Percentiles rank a stretch among this genome's conserved stretches.
Evolutionary conservation across 1,139 yeast species (phyloP).

Genomic region (Blastobotrys proliferans): DNA sequence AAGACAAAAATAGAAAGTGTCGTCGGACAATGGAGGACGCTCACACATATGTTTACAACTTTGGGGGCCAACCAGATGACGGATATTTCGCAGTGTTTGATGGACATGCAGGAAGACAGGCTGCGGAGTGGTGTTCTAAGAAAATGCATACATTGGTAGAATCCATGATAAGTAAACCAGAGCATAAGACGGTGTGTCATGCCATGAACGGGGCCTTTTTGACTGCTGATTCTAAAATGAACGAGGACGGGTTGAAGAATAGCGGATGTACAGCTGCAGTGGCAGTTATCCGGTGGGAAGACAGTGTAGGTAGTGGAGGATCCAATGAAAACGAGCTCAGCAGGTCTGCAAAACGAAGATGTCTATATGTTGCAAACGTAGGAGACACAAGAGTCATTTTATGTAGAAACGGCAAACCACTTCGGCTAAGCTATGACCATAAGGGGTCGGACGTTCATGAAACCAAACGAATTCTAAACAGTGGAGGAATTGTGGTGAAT

Average conservation of each 20-base stretch:
- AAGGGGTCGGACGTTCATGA: conserved; percentile 84
- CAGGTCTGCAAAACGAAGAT: conserved; percentile 14
- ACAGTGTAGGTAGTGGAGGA: neutral
- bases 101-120: conserved; percentile 95
- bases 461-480: conserved; percentile 63
- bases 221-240: conserved; percentile 69
- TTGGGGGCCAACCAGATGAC: conserved; percentile 84
- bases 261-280: conserved; percentile 96
- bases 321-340: neutral
- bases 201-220: conserved; percentile 47
- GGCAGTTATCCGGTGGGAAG: conserved; percentile 85
- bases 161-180: conserved; percentile 41
- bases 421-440: conserved; percentile 86
- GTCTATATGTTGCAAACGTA: conserved; percentile 92
- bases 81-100: conserved; percentile 96
- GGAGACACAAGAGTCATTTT: conserved; percentile 89
- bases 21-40: conserved; percentile 96
- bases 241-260: conserved; percentile 53
- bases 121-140: conserved; percentile 95
- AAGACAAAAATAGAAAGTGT: conserved; percentile 75
- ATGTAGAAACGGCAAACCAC: conserved; percentile 67
- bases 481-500: conserved; percentile 86
- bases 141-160: conserved; percentile 68
- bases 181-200: conserved; percentile 29
- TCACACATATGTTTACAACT: conserved; percentile 88